Evolutionary conservation across 2,329 filamentous ascomycete genomes (phyloP).

Genomic region (Aspergillus neotritici): DNA sequence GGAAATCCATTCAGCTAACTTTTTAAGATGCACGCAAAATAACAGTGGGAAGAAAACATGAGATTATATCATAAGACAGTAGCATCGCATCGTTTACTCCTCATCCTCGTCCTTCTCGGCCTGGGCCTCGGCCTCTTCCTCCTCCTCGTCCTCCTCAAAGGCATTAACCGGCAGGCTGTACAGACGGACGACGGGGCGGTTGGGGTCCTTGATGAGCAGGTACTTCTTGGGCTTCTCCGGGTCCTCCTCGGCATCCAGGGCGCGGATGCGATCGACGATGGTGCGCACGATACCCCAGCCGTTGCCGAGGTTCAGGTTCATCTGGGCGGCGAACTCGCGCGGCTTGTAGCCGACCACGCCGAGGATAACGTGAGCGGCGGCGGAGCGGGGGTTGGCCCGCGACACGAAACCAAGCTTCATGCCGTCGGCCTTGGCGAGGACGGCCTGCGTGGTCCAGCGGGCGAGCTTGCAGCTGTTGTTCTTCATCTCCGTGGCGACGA

Average conservation of each 20-base stretch:
- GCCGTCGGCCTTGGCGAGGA: slow-evolving; percentile 91
- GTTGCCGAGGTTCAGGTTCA: slow-evolving; percentile 95
- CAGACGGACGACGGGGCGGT: slow-evolving; percentile 88
- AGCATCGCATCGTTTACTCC: slow-evolving; percentile 23
- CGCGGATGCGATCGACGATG: slow-evolving; percentile 73
- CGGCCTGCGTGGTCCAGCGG: slow-evolving; percentile 94
- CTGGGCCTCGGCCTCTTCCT: slow-evolving; percentile 50
- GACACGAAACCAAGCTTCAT: slow-evolving; percentile 99
- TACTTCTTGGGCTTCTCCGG: slow-evolving; percentile 43
- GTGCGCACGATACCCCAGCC: slow-evolving; percentile 99
- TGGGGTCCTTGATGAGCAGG: slow-evolving; percentile 74
- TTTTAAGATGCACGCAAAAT: background rate
- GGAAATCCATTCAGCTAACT: background rate
- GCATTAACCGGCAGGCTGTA: slow-evolving; percentile 85
- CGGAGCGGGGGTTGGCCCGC: slow-evolving; percentile 82
- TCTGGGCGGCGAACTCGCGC: slow-evolving; percentile 91
- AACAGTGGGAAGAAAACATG: slow-evolving; percentile 11
- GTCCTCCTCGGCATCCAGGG: slow-evolving; percentile 38
- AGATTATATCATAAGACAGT: slow-evolving; percentile 10
- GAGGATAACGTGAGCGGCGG: slow-evolving; percentile 90
- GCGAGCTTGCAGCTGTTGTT: slow-evolving; percentile 99
- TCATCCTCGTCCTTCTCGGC: slow-evolving; percentile 52
- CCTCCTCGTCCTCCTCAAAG: slow-evolving; percentile 82
- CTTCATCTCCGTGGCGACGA: slow-evolving; percentile 99
- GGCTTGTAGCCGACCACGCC: slow-evolving; percentile 98